Conservation (phyloP, 2,329 filamentous ascomycete species). For the Myriosclerotinia duriaeana region DNA sequence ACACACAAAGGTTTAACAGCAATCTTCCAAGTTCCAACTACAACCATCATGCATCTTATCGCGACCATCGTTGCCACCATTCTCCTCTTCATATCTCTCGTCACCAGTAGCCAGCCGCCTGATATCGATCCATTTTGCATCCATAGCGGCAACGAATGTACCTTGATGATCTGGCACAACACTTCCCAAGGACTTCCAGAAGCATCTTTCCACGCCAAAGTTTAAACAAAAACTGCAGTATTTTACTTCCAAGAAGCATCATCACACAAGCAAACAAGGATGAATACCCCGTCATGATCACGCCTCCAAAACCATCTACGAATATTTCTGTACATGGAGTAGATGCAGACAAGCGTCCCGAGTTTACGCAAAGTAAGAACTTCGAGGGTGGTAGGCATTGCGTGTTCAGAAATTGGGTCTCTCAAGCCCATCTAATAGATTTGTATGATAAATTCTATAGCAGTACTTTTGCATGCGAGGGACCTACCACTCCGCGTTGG, state of each 20-base stretch:
- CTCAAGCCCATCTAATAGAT: too few relatives aligned
- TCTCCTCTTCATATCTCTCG: neutral
- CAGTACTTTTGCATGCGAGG: too few relatives aligned
- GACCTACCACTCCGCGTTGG: too few relatives aligned
- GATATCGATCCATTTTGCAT: neutral
- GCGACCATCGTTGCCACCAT: neutral
- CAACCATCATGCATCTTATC: neutral
- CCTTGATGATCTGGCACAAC: neutral
- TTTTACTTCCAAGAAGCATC: neutral
- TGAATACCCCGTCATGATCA: neutral
- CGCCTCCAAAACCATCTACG: too few relatives aligned
- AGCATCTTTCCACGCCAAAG: neutral
- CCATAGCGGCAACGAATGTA: neutral
- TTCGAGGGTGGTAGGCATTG: too few relatives aligned
- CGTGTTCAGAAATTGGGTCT: too few relatives aligned
- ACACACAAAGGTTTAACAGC: neutral
- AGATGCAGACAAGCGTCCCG: too few relatives aligned
- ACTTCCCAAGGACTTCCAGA: neutral
- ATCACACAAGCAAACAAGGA: neutral
- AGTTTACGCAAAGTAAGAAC: too few relatives aligned
- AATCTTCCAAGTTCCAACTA: neutral
- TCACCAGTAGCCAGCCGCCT: neutral
- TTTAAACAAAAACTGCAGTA: neutral
- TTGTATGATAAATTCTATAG: too few relatives aligned
- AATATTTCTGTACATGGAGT: too few relatives aligned